Conservation (phyloP, 441 rosid species). For the Adansonia madagascariensis region DNA sequence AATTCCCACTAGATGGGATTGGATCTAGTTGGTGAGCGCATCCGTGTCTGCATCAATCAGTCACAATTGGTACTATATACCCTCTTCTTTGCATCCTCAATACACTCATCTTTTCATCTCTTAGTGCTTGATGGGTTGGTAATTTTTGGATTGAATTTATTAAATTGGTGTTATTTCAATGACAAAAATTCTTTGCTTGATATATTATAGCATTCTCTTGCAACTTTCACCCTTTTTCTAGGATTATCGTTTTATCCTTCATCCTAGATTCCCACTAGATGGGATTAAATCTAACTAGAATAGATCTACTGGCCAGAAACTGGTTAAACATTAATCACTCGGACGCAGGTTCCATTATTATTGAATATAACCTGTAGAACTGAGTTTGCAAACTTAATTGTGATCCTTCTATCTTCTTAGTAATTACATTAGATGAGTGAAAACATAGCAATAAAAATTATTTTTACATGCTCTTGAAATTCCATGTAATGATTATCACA, state of each 20-base stretch:
- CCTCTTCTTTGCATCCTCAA: conserved; percentile 13
- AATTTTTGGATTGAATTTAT: not conserved
- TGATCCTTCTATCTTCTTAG: conserved; percentile 19
- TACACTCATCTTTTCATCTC: not conserved
- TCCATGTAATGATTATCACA: conserved; percentile 32
- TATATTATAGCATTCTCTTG: not conserved
- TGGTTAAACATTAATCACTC: not conserved
- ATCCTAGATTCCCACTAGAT: not conserved
- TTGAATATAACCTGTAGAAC: conserved; percentile 22
- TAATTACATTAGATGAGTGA: conserved; percentile 17
- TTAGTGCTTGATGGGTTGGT: not conserved
- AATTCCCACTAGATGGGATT: conserved; percentile 4
- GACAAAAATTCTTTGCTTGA: not conserved
- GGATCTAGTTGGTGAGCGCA: conserved; percentile 16
- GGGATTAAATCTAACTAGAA: not conserved
- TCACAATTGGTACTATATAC: conserved; percentile 1
- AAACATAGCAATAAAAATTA: conserved; percentile 11
- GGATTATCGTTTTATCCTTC: not conserved
- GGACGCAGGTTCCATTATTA: not conserved
- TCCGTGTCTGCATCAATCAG: not conserved
- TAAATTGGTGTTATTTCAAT: not conserved
- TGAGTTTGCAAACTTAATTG: conserved; percentile 47
- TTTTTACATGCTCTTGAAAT: conserved; percentile 28
- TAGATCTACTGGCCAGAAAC: not conserved
- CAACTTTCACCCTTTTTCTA: not conserved